Evolutionary conservation across 23 red algal genomes (phyloP), one percentile per base, ranked within the genome.

Genomic region (Gracilaria domingensis): DNA sequence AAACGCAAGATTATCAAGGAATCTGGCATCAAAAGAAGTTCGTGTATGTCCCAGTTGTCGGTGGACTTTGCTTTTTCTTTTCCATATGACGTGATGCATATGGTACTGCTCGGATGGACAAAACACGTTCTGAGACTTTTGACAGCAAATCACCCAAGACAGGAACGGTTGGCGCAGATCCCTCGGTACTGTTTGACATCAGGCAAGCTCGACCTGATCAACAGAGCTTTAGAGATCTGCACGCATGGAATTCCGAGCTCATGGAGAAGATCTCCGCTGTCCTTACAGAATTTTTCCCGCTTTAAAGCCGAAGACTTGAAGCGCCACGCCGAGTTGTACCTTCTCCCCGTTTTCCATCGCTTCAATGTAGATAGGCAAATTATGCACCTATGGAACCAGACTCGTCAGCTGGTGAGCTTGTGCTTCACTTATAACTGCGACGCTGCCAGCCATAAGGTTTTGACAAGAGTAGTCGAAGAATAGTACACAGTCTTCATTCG

Each of bases 51-150:
- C 25, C 9, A 50, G 4, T 24, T 79, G 4, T 2, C 4, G 4
- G 4, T 79, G 2, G 74, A 79, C 42, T 79, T 51, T 23, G 13
- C 24, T 20, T 54, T 12, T 42, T 3, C 74, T 4, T 79, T 51
- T 20, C 74, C 74, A 12, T 79, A 79, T 23, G 74, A 79, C 42
- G 18, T 56, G 8, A 79, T 79, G 74, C 74, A 79, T 24, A 4
- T 51, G 2, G 42, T 50, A 16, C 39, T 79, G 4, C 6, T 79
- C 26, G 74, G 74, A n/a, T 79, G 74, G 74, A 56, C 26, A 12
- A 50, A 56, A 12, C 34, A 44, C 4, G 23, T 79, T 21, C 74
- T 79, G 24, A 14, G 28, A n/a, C 74, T 50, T 2, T 2, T 50
- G 32, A 50, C 50, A 12, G 35, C 39, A 8, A 79, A 6, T 12